These are phyloP conservation scores for Erodium moschatum DNA, from an alignment of 441 rosid species.

Conservation along the genomic window DNA sequence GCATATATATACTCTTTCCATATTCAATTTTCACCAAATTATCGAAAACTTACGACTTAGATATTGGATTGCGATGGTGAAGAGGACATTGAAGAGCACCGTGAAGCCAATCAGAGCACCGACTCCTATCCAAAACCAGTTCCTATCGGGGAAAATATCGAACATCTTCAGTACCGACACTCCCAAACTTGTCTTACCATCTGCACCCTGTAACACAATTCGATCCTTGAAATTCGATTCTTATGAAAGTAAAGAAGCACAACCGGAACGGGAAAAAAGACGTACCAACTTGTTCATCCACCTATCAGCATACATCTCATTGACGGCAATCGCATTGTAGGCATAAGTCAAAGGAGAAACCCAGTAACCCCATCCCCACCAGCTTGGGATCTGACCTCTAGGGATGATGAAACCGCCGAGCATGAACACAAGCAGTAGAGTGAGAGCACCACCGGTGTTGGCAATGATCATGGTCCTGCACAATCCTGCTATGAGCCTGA, in stretches of 20 bases:
- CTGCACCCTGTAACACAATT: constrained; percentile 40
- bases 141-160: too few relatives aligned
- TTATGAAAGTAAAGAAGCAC: not conserved
- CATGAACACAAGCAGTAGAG: constrained; percentile 51
- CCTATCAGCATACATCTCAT: constrained; percentile 67
- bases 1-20: too few relatives aligned
- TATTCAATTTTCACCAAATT: too few relatives aligned
- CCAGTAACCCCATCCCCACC: constrained; percentile 94
- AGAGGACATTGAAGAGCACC: too few relatives aligned
- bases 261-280: not conserved
- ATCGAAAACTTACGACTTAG: too few relatives aligned
- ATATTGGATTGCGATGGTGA: too few relatives aligned
- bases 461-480: constrained; percentile 81
- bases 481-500: constrained; percentile 53
- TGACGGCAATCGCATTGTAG: constrained; percentile 55
- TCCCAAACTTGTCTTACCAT: constrained; percentile 15
- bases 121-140: too few relatives aligned
- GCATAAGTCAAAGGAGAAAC: constrained; percentile 62
- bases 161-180: too few relatives aligned
- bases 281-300: constrained; percentile 67
- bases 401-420: constrained; percentile 81
- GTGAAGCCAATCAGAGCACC: too few relatives aligned
- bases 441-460: constrained; percentile 57
- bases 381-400: constrained; percentile 54
- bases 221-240: not conserved